A percentile compares a stretch with the other conserved stretches of the same genome.
phyloP scores from a whole-genome alignment of 1,284 basidiomycete species.

The Marasmius oreades region DNA sequence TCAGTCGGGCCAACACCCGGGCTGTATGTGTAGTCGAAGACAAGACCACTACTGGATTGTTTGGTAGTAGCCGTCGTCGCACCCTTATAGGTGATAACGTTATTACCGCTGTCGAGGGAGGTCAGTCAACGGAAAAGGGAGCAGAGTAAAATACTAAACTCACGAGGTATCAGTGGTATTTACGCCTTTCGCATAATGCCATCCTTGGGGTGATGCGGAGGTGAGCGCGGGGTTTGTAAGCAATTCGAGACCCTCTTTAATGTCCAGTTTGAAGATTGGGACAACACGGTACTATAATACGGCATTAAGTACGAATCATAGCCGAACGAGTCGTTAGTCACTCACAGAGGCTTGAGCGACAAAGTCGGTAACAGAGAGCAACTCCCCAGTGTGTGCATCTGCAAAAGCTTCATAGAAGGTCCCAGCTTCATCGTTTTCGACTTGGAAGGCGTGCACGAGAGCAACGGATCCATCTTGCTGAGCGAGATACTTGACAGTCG shows the following conservation, averaged over 20 bases:
- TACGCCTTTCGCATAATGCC: slow-evolving; percentile 18
- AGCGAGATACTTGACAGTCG: slow-evolving; percentile 35
- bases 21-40: slow-evolving; percentile 34
- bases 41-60: background rate
- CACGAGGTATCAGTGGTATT: slow-evolving; percentile 16
- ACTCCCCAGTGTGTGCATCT: slow-evolving; percentile 50
- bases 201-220: slow-evolving; percentile 19
- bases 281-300: slow-evolving; percentile 32
- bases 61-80: slow-evolving; percentile 18
- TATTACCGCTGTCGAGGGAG: slow-evolving; percentile 25
- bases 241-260: slow-evolving; percentile 29
- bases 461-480: slow-evolving; percentile 42
- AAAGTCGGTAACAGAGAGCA: slow-evolving; percentile 40
- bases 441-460: slow-evolving; percentile 47
- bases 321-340: background rate
- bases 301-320: background rate
- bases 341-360: background rate
- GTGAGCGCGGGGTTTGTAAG: slow-evolving; percentile 31
- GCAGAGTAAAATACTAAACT: background rate
- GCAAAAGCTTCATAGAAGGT: slow-evolving; percentile 63
- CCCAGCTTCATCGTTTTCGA: slow-evolving; percentile 48
- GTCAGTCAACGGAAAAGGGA: background rate
- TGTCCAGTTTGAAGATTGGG: slow-evolving; percentile 30
- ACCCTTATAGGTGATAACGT: slow-evolving; percentile 33
- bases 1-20: slow-evolving; percentile 23